Evolutionary conservation across 495 filamentous ascomycete genomes (phyloP).

Genomic region (Lophium mytilinum): DNA sequence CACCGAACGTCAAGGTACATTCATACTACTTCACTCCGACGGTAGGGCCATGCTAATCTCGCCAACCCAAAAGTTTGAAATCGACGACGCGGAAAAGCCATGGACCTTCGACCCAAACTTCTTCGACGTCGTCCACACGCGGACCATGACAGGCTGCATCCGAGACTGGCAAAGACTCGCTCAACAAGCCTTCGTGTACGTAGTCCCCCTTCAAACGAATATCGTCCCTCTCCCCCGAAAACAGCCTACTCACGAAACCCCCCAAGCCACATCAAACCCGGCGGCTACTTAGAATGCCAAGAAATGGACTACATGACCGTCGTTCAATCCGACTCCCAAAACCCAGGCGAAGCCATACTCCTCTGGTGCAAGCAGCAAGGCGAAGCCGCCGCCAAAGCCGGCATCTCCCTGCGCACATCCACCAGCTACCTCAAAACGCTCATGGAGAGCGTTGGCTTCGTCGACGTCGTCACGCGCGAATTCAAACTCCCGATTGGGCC

Average conservation of each 20-base stretch:
- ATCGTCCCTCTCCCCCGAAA: background rate
- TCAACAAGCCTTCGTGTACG: background rate
- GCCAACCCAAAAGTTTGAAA: background rate
- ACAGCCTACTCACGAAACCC: background rate
- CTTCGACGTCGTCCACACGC: constrained; percentile 10
- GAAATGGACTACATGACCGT: constrained; percentile 15
- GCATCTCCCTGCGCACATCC: constrained; percentile 1
- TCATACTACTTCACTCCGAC: background rate
- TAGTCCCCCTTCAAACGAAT: background rate
- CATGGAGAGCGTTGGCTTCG: constrained; percentile 7
- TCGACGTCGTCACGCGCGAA: constrained; percentile 2
- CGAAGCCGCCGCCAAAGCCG: constrained; percentile 3
- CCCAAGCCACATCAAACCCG: constrained; percentile 5
- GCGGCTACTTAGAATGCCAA: constrained; percentile 11
- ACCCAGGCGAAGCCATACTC: background rate
- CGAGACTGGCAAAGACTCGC: constrained; percentile 3
- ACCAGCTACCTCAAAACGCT: background rate
- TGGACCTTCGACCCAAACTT: constrained; percentile 7
- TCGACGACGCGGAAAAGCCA: constrained; percentile 10
- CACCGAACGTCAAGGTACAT: constrained; percentile 5
- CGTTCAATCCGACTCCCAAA: constrained; percentile 2
- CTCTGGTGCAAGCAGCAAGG: constrained; percentile 7
- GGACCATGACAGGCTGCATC: constrained; percentile 10
- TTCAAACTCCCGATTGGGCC: constrained; percentile 6
- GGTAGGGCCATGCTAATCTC: background rate